Evolutionary conservation across 805 yeast genomes (phyloP).

Genomic region (Metschnikowia koreensis): DNA sequence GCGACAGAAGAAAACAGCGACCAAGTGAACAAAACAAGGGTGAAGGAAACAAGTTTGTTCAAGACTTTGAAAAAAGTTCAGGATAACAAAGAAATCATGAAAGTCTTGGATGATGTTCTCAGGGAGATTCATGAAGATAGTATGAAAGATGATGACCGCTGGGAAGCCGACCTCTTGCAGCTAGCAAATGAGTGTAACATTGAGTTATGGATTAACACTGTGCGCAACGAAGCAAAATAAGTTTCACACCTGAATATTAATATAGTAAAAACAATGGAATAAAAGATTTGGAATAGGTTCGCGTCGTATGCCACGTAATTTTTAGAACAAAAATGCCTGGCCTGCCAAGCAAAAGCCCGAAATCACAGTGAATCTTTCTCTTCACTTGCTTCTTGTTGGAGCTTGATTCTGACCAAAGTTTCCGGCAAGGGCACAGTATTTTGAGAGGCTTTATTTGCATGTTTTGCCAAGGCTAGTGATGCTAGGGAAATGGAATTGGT

Average conservation of each 20-base stretch:
- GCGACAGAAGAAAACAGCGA: slow-evolving; percentile 38
- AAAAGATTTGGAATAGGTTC: background rate
- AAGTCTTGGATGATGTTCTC: slow-evolving; percentile 15
- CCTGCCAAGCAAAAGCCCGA: background rate
- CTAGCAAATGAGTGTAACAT: slow-evolving; percentile 19
- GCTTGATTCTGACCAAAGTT: slow-evolving; percentile 56
- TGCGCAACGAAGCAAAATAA: slow-evolving; percentile 12
- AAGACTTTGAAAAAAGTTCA: slow-evolving; percentile 33
- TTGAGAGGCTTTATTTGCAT: slow-evolving; percentile 44
- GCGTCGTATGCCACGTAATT: background rate
- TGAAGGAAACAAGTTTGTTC: slow-evolving; percentile 44
- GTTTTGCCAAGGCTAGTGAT: slow-evolving; percentile 46
- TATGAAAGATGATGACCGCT: slow-evolving; percentile 5
- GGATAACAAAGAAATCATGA: slow-evolving; percentile 13
- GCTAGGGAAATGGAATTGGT: slow-evolving; percentile 62
- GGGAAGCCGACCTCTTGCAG: slow-evolving; percentile 15
- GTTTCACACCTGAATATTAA: background rate
- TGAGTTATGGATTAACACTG: slow-evolving; percentile 24
- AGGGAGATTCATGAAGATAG: background rate
- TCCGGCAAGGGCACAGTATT: slow-evolving; percentile 56
- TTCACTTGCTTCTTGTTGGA: slow-evolving; percentile 24
- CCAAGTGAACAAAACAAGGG: slow-evolving; percentile 37
- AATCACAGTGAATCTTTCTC: background rate
- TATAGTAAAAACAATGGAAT: background rate
- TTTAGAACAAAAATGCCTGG: background rate